These are phyloP conservation scores for Chrysochromulina parva DNA, from an alignment of 78 protist species.

Conservation along the genomic window DNA sequence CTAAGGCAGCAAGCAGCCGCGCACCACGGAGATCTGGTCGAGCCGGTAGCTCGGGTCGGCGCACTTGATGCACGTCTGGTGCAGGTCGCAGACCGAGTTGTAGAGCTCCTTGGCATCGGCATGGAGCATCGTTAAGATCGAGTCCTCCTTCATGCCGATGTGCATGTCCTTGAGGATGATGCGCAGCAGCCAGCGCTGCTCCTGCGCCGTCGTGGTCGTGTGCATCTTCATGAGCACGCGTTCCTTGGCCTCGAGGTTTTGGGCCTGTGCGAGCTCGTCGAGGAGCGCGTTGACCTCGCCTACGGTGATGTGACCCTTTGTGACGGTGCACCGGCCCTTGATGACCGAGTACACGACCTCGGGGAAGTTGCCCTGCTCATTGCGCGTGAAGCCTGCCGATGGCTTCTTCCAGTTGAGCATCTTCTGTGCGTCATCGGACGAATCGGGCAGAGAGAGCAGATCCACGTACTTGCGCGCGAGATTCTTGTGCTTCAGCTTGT, in stretches of 20 bases:
- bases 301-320: not conserved
- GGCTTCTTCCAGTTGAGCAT: slow-evolving; percentile 73
- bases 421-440: slow-evolving; percentile 56
- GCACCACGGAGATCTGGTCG: not conserved
- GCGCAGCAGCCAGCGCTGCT: slow-evolving; percentile 86
- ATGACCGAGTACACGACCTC: slow-evolving; percentile 56
- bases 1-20: too few species aligned
- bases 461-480: slow-evolving; percentile 71
- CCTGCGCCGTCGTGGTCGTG: slow-evolving; percentile 58
- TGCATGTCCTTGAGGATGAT: slow-evolving; percentile 73
- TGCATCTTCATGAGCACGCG: slow-evolving; percentile 43
- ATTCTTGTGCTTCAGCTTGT: slow-evolving; percentile 73
- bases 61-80: slow-evolving; percentile 30
- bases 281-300: slow-evolving; percentile 60
- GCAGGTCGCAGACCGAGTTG: slow-evolving; percentile 31
- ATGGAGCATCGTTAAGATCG: slow-evolving; percentile 63
- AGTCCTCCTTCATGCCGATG: slow-evolving; percentile 60
- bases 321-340: not conserved
- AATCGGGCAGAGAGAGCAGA: slow-evolving; percentile 51
- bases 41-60: not conserved
- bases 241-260: slow-evolving; percentile 17
- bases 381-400: not conserved
- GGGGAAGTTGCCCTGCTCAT: slow-evolving; percentile 71
- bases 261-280: slow-evolving; percentile 52
- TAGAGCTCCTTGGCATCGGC: slow-evolving; percentile 69